phyloP scores from a whole-genome alignment of 2,329 filamentous ascomycete genomes.

The Drechslera avenae region DNA sequence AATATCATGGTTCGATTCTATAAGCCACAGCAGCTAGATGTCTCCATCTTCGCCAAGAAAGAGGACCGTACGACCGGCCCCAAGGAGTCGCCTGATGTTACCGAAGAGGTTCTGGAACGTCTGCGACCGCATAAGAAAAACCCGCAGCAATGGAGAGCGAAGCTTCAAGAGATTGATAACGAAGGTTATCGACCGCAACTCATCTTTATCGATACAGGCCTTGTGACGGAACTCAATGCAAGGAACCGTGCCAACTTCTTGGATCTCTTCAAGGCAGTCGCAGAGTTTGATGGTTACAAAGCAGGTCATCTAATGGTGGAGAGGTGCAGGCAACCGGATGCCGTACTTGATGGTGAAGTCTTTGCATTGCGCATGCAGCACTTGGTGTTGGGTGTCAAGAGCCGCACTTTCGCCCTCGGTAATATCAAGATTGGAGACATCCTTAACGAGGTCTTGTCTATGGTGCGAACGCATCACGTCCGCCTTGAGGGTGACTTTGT shows the following conservation, averaged over 20 bases:
- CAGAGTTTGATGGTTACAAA: constrained; percentile 96
- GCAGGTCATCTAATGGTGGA: constrained; percentile 96
- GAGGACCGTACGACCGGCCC: constrained; percentile 42
- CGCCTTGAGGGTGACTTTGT: constrained; percentile 96
- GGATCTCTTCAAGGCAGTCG: constrained; percentile 92
- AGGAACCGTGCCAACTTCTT: constrained; percentile 89
- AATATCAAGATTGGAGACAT: constrained; percentile 97
- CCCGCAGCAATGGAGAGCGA: constrained; percentile 70
- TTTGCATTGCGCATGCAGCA: constrained; percentile 98
- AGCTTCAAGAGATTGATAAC: constrained; percentile 75
- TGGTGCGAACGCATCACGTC: constrained; percentile 93
- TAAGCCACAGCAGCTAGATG: constrained; percentile 73
- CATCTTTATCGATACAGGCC: constrained; percentile 95
- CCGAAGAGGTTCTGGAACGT: constrained; percentile 81
- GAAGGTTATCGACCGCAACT: constrained; percentile 93
- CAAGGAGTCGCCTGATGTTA: constrained; percentile 71
- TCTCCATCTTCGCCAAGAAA: constrained; percentile 58
- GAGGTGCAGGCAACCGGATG: constrained; percentile 87
- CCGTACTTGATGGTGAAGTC: constrained; percentile 84
- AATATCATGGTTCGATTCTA: constrained; percentile 99
- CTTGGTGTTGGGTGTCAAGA: constrained; percentile 88
- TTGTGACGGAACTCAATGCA: constrained; percentile 91
- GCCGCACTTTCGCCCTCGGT: constrained; percentile 84
- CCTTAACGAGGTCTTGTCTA: constrained; percentile 82
- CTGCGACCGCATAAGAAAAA: constrained; percentile 76